Evolutionary conservation across 225 moss, liverwort and hornwort species (phyloP).

Genomic region (Pseudoscleropodium purum): DNA sequence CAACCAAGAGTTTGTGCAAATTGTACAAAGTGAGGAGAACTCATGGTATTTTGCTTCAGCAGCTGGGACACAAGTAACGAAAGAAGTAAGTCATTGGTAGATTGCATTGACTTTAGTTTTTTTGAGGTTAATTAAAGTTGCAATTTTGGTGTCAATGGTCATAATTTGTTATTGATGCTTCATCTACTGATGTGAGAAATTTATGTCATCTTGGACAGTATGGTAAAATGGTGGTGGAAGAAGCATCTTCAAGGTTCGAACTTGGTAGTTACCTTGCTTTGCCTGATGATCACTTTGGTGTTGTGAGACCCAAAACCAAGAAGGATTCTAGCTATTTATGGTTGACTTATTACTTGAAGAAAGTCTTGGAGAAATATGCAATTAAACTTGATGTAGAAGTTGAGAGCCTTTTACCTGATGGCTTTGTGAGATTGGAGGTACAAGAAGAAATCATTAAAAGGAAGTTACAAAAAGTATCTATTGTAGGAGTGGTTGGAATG

Average conservation of each 20-base stretch:
- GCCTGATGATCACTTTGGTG: not conserved
- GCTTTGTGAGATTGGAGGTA: not conserved
- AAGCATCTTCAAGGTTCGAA: not conserved
- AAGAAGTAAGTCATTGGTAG: not conserved
- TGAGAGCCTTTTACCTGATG: accelerated
- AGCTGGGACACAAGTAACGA: accelerated
- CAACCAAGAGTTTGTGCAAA: not conserved
- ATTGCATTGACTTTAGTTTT: not conserved
- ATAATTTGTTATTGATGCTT: not conserved
- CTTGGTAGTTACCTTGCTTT: not conserved
- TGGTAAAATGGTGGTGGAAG: not conserved
- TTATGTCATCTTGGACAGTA: not conserved
- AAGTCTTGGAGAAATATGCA: not conserved
- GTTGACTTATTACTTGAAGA: not conserved
- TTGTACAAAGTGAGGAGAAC: accelerated
- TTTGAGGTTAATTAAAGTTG: not conserved
- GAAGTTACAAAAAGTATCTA: not conserved
- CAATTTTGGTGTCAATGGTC: not conserved
- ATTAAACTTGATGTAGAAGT: accelerated
- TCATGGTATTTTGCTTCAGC: not conserved
- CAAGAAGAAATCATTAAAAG: accelerated
- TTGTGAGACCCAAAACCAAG: not conserved
- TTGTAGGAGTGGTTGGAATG: not conserved
- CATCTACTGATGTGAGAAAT: not conserved
- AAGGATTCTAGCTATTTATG: not conserved